These are phyloP conservation scores for Astragalus membranaceus DNA, from an alignment of 306 rosid species.

Conservation along the genomic window DNA sequence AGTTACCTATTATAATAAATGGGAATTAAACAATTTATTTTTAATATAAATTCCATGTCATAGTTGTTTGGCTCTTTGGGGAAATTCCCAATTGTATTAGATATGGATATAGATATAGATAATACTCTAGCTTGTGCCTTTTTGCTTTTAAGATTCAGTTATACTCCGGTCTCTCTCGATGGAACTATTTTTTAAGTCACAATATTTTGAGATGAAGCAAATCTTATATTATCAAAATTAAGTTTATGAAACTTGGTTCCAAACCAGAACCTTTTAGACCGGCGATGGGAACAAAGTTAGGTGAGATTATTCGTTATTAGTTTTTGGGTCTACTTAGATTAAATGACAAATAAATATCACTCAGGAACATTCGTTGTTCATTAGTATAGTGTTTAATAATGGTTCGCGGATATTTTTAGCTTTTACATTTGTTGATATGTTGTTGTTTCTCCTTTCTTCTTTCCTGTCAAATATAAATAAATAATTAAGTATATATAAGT, in stretches of 20 bases:
- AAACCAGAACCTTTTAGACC: slow-evolving; percentile 82
- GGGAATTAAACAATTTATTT: no score
- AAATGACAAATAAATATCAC: no score
- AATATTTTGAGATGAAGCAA: slow-evolving; percentile 25
- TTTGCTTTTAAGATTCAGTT: no score
- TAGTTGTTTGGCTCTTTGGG: no score
- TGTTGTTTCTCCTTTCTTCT: background rate
- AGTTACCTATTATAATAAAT: no score
- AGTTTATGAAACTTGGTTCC: slow-evolving; percentile 99
- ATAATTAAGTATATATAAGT: background rate
- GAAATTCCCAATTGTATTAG: no score
- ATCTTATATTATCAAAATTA: slow-evolving; percentile 62
- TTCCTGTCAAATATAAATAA: background rate
- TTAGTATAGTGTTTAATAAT: slow-evolving; percentile 11
- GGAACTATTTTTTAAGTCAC: background rate
- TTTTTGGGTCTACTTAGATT: no score
- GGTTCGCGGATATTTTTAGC: background rate
- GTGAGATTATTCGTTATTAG: slow-evolving; percentile 52
- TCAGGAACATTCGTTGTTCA: no score
- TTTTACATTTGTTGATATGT: background rate
- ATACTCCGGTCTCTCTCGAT: no score
- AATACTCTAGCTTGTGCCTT: no score
- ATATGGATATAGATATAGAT: no score
- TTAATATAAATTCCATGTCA: no score
- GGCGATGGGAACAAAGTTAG: slow-evolving; percentile 64